Conservation (phyloP, 768 basidiomycete species). For the Mycena haematopus region DNA sequence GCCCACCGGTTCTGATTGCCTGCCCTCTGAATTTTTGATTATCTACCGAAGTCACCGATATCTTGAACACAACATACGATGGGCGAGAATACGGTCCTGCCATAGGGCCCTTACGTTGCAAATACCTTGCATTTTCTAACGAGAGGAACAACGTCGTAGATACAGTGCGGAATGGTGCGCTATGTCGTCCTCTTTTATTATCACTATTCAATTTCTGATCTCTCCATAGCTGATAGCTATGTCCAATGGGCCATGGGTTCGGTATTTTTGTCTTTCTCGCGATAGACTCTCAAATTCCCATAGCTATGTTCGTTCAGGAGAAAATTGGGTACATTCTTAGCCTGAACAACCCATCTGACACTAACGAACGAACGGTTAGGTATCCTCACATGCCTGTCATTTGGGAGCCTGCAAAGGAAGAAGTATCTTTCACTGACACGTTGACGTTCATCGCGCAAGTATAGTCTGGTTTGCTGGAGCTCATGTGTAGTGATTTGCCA, state of each 20-base stretch:
- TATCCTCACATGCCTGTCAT: conserved; percentile 7
- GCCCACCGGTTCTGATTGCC: not conserved
- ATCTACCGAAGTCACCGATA: not conserved
- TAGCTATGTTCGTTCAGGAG: conserved; percentile 8
- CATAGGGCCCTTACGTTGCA: not conserved
- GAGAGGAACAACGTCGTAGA: not conserved
- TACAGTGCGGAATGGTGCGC: not conserved
- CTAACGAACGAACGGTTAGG: not conserved
- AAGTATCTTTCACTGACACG: too few relatives aligned
- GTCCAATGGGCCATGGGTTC: conserved; percentile 1
- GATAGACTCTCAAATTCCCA: not conserved
- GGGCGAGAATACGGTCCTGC: not conserved
- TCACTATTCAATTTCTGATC: not conserved
- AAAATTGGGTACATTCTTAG: not conserved
- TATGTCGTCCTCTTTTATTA: not conserved
- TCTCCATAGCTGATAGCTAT: not conserved
- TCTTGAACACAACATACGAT: not conserved
- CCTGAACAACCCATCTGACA: not conserved
- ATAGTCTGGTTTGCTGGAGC: too few relatives aligned
- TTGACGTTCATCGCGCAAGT: not conserved
- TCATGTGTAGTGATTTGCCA: too few relatives aligned
- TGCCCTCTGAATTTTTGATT: not conserved
- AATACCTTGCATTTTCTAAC: not conserved
- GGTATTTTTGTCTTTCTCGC: not conserved
- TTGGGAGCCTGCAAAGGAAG: conserved; percentile 1